Conservation (phyloP, 2,329 filamentous ascomycete genomes). For the Beauveria rudraprayagi region DNA sequence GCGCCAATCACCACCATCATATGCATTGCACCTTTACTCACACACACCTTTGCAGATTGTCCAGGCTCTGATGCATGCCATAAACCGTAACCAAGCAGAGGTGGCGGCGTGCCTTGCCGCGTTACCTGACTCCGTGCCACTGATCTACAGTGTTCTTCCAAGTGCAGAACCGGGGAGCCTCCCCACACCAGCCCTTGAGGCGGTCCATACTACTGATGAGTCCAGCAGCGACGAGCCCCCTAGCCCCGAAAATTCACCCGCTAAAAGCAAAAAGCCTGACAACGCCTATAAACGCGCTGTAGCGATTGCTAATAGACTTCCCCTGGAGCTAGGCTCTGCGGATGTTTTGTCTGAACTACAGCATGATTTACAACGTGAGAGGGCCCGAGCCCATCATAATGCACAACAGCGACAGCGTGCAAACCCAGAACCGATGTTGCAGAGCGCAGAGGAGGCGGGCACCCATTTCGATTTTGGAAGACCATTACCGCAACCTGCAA, state of each 20-base stretch:
- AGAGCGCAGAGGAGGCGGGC: too few relatives aligned
- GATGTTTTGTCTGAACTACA: background rate
- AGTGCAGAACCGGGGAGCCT: too few relatives aligned
- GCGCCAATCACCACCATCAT: background rate
- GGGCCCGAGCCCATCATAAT: background rate
- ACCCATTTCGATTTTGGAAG: too few relatives aligned
- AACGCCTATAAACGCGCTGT: background rate
- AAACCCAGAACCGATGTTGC: too few relatives aligned
- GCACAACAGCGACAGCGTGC: background rate
- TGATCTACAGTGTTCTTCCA: too few relatives aligned
- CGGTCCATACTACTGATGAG: too few relatives aligned
- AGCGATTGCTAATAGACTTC: background rate
- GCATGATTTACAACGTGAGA: background rate
- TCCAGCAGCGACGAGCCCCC: too few relatives aligned
- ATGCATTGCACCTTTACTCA: background rate
- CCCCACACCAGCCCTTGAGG: too few relatives aligned
- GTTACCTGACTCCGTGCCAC: too few relatives aligned
- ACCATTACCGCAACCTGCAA: background rate
- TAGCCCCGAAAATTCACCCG: too few relatives aligned
- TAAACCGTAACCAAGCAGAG: background rate
- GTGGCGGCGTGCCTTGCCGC: background rate
- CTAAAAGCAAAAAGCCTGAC: background rate
- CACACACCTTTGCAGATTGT: background rate
- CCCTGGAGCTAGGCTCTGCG: background rate
- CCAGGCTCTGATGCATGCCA: background rate